A percentile compares a stretch with the other conserved stretches of the same genome.
Conservation (phyloP, 148 eudicot species). For the Salicornia ramosissima region DNA sequence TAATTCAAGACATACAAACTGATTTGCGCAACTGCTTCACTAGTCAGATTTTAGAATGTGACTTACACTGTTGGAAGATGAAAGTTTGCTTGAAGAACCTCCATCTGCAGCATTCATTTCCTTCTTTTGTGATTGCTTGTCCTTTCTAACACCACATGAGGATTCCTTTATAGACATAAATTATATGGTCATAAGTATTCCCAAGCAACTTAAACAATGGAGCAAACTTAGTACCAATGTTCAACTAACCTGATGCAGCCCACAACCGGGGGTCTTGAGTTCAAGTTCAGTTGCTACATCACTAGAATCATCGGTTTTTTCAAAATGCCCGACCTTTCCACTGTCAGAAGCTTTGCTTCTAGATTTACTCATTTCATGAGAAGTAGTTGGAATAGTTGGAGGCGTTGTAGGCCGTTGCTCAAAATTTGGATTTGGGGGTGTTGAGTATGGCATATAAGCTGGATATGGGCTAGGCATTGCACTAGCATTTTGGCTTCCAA, state of each 20-base stretch:
- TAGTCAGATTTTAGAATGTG: constrained; percentile 15
- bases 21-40: constrained; percentile 8
- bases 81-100: constrained; percentile 36
- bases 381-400: constrained; percentile 33
- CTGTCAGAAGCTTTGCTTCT: constrained; percentile 33
- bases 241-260: constrained; percentile 42
- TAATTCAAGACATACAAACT: background rate
- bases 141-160: constrained; percentile 34
- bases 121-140: constrained; percentile 34
- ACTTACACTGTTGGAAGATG: constrained; percentile 34
- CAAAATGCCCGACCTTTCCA: constrained; percentile 26
- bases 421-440: constrained; percentile 31
- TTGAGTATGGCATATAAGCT: constrained; percentile 41
- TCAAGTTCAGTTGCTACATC: constrained; percentile 59
- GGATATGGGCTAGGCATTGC: constrained; percentile 35
- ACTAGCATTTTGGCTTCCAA: constrained; percentile 42
- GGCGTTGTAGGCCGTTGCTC: constrained; percentile 40
- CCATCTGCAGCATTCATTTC: constrained; percentile 34
- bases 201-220: background rate
- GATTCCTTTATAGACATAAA: constrained; percentile 29
- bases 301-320: constrained; percentile 35
- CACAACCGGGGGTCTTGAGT: constrained; percentile 70
- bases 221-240: background rate
- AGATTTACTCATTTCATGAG: too few relatives aligned
- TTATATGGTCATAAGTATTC: background rate